Evolutionary conservation across 164 flowering plant species (phyloP).

Genomic region (Magnolia kwangsiensis): DNA sequence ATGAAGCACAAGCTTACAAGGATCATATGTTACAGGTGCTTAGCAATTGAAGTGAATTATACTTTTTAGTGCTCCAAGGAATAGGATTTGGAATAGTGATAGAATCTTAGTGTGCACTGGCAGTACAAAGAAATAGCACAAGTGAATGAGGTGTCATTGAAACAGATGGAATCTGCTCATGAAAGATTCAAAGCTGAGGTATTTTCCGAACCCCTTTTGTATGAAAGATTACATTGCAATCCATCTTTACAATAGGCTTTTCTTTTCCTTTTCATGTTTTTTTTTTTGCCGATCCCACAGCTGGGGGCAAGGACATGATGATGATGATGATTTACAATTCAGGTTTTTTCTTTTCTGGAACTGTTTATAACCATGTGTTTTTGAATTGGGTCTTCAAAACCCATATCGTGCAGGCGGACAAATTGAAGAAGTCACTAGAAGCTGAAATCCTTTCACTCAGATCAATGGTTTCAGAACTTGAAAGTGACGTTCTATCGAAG

Average conservation of each 20-base stretch:
- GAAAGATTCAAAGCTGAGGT: conserved; percentile 74
- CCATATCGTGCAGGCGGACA: conserved; percentile 51
- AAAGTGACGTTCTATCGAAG: conserved; percentile 42
- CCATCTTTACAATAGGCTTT: not conserved
- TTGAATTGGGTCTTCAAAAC: not conserved
- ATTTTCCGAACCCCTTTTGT: not conserved
- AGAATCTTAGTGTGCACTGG: not conserved
- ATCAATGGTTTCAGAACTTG: conserved; percentile 57
- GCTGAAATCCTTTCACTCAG: conserved; percentile 57
- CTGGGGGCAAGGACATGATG: not conserved
- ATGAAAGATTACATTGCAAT: not conserved
- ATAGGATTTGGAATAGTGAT: not conserved
- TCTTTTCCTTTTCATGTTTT: not conserved
- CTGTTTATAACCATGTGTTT: not conserved
- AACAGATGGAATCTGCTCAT: conserved; percentile 77
- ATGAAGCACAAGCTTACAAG: conserved; percentile 59
- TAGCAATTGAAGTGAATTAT: not conserved
- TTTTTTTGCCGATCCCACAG: not conserved
- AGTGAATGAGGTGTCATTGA: conserved; percentile 80
- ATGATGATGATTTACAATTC: not conserved
- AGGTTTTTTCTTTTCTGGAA: not conserved
- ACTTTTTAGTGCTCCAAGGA: not conserved
- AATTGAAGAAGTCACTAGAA: conserved; percentile 60
- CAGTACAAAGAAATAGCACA: conserved; percentile 91
- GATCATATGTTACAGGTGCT: conserved; percentile 91